Evolutionary conservation across 805 yeast species (phyloP), one percentile per base, ranked within the genome.

Genomic region (Teunomyces gatunensis): DNA sequence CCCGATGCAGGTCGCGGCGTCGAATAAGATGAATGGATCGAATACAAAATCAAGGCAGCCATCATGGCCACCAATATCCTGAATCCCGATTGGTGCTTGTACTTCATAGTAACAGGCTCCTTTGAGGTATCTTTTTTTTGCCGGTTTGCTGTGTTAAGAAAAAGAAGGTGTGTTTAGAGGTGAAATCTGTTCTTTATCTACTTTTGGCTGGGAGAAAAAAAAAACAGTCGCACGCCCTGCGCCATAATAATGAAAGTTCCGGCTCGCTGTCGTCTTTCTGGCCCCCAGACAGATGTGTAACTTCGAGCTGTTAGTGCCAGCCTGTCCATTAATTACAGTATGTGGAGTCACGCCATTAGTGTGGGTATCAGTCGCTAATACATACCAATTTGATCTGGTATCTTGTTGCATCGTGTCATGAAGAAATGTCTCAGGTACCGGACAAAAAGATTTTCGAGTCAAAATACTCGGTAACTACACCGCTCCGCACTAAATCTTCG

Each of bases 401-500:
- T 5, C 25, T 21, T 21, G 25, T 21, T 21, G 7, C 25, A 21
- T 21, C 25, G 25, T 21, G 2, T 21, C 25, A 21, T 21, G 7
- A 21, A 21, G 7, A 21, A 21, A 21, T 21, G 25, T 21, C 25
- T 21, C 25, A 21, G 25, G 25, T 21, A 21, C 25, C 7, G 25
- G 25, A 29, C 3, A 2, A 29, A 12, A 29, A 5, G 11, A 29
- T n/a, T 29, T 29, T 29, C 27, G 11, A 25, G 6, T 1, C 27
- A 29, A 29, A n/a, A n/a, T 32, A 32, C 13, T 32, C 10, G 10
- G 4, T 13, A 32, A 12, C 4, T 21, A 37, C 23, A 29, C 29
- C 5, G 10, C 17, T 25, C 4, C 27, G 2, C 27, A 3, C 4
- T 9, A 25, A 9, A 23, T 6, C 1, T 6, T 66, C 68, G 75